These are phyloP conservation scores for Crithidia expoeki DNA, from an alignment of 208 protist genomes.

Conservation along the genomic window DNA sequence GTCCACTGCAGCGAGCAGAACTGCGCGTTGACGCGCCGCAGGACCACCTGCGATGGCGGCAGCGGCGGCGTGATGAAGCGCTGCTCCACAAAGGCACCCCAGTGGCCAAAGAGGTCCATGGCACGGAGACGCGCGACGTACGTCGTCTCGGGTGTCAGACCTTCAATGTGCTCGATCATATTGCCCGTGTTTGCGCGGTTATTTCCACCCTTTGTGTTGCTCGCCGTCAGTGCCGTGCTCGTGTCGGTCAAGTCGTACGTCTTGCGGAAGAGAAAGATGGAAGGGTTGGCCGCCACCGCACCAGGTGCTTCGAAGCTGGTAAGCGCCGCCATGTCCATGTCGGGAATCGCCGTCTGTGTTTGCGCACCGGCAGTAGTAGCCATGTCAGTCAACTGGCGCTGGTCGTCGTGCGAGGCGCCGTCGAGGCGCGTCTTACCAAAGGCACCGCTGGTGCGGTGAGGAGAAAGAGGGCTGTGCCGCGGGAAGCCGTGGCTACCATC, in stretches of 20 bases:
- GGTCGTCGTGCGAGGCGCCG: background rate
- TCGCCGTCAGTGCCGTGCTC: background rate
- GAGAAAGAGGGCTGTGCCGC: background rate
- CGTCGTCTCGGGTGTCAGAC: conserved; percentile 56
- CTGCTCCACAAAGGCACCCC: conserved; percentile 75
- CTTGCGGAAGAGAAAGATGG: conserved; percentile 30
- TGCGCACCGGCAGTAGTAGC: background rate
- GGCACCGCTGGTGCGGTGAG: background rate
- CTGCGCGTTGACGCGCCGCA: conserved; percentile 82
- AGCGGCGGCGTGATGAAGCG: conserved; percentile 72
- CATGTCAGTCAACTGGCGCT: conserved; percentile 6
- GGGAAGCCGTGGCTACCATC: conserved; percentile 5
- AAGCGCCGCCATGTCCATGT: conserved; percentile 42
- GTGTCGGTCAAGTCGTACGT: conserved; percentile 29
- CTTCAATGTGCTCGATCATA: conserved; percentile 31
- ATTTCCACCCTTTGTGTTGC: background rate
- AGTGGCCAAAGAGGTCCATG: conserved; percentile 75
- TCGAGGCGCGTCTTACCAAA: background rate
- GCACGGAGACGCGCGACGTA: conserved; percentile 77
- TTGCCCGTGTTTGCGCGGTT: conserved; percentile 5
- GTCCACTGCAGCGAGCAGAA: conserved; percentile 85
- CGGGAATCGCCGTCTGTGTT: conserved; percentile 38
- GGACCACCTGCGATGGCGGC: conserved; percentile 60
- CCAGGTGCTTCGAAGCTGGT: conserved; percentile 2
- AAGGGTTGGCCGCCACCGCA: background rate